Base-by-base conservation (phyloP, 805 yeast genomes). In the Lipomyces orientalis region DNA sequence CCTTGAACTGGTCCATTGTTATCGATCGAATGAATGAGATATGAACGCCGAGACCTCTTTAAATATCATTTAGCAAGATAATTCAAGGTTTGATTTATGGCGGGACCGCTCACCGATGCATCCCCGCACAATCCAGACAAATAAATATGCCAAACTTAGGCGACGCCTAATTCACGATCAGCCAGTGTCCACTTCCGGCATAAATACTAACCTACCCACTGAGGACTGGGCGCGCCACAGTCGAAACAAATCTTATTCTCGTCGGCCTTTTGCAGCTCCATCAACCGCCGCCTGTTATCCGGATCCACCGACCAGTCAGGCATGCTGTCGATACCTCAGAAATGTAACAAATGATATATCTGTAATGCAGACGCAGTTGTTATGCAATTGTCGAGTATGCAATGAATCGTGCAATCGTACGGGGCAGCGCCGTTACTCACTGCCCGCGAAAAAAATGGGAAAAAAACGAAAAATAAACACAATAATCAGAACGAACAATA, bases 1-100 rank as follows among this genome's bases (percentile, higher is more conserved):
- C 89, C 81, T 94, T 95, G 83, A 96, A 95, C 81, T 93, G 98
- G 79, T 95, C 99, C 99, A 95, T 95, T 7, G 98, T 95, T 74
- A 95, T 93, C 34, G 97, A 90, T 77, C 99, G 85, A 49, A 95
- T 98, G 81, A 95, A 95, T 54, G 98, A 93, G 66, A 95, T 88
- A 78, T 95, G 99, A 55, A 95, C 99, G 52, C 99, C 99, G 59
- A 95, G 82, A 12, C 98, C 97, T 79, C 97, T 85, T 25, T 25
- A 25, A 25, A 39, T 16, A 25, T 61, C 6, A 62, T 61, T 22
- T 35, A 61, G 46, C 14, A n/a, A 22, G 12, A 7, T 7, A 14
- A 1, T 19, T 12, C 7, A 12, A 1, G 16, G 22, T 6, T 16
- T 5, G 37, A 33, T 12, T 25, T 25, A 33, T 12, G 29, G 57